These are phyloP conservation scores for Discostella stelligeroides DNA, from an alignment of 108 stramenopile species.

Conservation along the genomic window DNA sequence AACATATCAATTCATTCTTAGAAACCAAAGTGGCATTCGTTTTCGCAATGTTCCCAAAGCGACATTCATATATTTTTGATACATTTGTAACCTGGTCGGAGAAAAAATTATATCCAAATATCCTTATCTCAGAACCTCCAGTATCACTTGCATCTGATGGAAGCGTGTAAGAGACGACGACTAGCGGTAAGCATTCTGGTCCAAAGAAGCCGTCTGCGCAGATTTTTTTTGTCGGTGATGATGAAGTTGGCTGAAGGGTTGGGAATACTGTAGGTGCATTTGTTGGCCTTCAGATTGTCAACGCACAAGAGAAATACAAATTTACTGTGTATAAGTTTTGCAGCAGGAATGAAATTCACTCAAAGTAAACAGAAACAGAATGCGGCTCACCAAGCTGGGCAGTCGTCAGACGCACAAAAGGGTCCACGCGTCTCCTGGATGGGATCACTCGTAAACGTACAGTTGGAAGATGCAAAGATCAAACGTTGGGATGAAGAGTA, in stretches of 20 bases:
- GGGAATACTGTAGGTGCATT: too few species aligned
- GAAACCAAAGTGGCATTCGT: slow-evolving; percentile 8
- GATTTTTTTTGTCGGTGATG: too few species aligned
- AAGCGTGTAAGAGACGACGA: too few species aligned
- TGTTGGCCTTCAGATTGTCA: too few species aligned
- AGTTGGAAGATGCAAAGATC: background rate
- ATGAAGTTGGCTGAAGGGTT: too few species aligned
- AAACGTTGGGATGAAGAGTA: background rate
- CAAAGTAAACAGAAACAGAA: too few species aligned
- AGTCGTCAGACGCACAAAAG: background rate
- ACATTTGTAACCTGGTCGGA: background rate
- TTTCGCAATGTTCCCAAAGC: slow-evolving; percentile 10
- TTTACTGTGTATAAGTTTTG: too few species aligned
- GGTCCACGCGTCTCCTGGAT: background rate
- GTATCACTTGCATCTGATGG: slow-evolving; percentile 29
- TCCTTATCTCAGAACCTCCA: slow-evolving; percentile 13
- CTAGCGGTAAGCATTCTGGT: too few species aligned
- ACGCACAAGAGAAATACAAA: too few species aligned
- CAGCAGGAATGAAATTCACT: too few species aligned
- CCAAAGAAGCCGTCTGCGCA: too few species aligned
- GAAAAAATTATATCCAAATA: slow-evolving; percentile 29
- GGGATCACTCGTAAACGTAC: slow-evolving; percentile 2
- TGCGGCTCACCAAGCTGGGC: too few species aligned
- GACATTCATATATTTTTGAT: slow-evolving; percentile 7
- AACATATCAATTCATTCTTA: slow-evolving; percentile 14